Base-by-base conservation (phyloP, 2,329 filamentous ascomycete genomes). In the Fonsecaea monophora region DNA sequence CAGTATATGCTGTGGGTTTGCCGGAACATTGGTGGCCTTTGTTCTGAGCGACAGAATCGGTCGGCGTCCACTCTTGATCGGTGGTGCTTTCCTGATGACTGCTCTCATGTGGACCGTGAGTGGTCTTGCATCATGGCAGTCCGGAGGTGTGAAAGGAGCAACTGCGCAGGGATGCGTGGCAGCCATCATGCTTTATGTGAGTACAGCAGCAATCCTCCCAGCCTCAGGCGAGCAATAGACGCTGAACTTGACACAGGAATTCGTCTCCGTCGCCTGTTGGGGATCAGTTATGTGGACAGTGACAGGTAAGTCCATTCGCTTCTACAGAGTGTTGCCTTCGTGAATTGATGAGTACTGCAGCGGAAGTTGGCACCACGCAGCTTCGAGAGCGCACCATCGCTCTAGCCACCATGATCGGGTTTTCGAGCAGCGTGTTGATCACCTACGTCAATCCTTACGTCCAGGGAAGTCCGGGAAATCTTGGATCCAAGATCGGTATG, bases 51-150 rank as follows among this genome's bases (percentile, higher is more conserved):
- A 99, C 81, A 89, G 86, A 74, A 88, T 97, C 75, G 95, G 94
- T 64, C 89, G 95, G 71, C 98, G 98, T 79, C 94, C 93, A n/a
- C 92, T 98, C 25, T 85, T 98, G 5, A 84, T 98, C 61, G 56
- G 56, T 25, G 56, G 56, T 35, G 56, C 56, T 75, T 50, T 50
- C 21, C 12, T 50, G 45, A 50, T 50, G 45, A 50, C 45, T 25
- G 45, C 21, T 13, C 21, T 50, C 15, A 50, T 50, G 45, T 50
- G 45, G 45, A 50, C 45, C 4, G 45, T 50, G 4, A 50, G 45
- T 50, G 45, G 45, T 50, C 45, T 50, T 50, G 45, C 45, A 50
- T 50, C 45, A 25, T 50, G 45, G 45, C 45, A 50, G 45, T 25
- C 45, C 21, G 4, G 45, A 50, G 45, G 45, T 50, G 45, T 50